Conservation (phyloP, 129 eudicot genomes). For the Flaveria bidentis region DNA sequence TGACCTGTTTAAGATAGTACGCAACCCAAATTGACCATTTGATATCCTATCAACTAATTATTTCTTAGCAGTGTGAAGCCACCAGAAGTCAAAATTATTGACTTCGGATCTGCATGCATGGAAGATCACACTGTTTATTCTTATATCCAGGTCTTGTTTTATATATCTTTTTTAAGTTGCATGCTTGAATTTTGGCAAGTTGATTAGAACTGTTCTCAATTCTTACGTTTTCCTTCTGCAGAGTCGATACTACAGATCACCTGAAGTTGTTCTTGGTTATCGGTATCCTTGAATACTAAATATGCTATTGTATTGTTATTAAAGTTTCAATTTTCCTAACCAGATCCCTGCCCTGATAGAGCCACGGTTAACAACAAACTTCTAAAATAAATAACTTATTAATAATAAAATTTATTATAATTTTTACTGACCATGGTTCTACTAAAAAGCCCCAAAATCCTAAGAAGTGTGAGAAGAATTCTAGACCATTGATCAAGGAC, state of each 20-base stretch:
- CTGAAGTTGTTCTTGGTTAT: conserved; percentile 98
- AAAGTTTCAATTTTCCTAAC: neutral
- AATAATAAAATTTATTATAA: neutral
- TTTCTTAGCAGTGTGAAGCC: conserved; percentile 72
- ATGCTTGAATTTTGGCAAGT: conserved; percentile 23
- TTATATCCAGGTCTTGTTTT: conserved; percentile 74
- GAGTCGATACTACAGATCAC: conserved; percentile 99
- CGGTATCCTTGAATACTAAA: conserved; percentile 68
- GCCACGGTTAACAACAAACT: neutral
- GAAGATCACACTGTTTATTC: conserved; percentile 97
- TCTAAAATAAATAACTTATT: neutral
- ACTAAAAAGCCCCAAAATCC: too few species aligned
- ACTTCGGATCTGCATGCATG: conserved; percentile 99
- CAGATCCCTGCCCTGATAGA: neutral
- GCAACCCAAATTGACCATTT: neutral
- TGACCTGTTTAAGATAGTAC: neutral
- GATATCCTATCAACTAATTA: conserved; percentile 15
- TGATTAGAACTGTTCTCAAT: conserved; percentile 30
- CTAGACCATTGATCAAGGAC: too few species aligned
- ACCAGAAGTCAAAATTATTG: conserved; percentile 86
- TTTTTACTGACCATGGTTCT: neutral
- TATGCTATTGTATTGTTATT: neutral
- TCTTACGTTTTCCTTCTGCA: conserved; percentile 46
- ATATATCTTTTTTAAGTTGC: conserved; percentile 5
- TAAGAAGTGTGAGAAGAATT: too few species aligned